These are phyloP conservation scores for Umbelopsis isabellina DNA, from an alignment of 192 early-diverging fungal genomes.

Conservation along the genomic window DNA sequence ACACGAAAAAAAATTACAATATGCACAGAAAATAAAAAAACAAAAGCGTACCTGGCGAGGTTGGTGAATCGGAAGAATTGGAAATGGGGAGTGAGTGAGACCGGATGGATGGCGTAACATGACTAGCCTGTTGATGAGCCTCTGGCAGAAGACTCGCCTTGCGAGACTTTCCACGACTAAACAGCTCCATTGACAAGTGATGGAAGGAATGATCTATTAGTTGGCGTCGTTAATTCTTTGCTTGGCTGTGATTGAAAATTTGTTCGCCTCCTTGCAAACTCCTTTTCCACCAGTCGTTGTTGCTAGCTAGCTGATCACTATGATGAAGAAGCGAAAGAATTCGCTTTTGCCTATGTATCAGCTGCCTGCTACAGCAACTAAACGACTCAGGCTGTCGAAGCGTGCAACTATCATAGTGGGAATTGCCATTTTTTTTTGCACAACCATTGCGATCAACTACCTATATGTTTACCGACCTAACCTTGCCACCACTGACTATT, in stretches of 20 bases:
- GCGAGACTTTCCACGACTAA: constrained; percentile 20
- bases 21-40: not conserved
- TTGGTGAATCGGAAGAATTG: not conserved
- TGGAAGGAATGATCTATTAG: not conserved
- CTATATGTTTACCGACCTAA: not conserved
- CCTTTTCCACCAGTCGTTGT: not conserved
- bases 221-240: not conserved
- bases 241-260: constrained; percentile 15
- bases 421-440: not conserved
- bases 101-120: not conserved
- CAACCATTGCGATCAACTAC: not conserved
- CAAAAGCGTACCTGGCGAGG: not conserved
- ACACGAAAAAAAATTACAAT: constrained; percentile 5
- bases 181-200: constrained; percentile 9
- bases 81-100: constrained; percentile 9
- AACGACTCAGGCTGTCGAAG: not conserved
- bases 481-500: not conserved
- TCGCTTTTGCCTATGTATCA: constrained; percentile 18
- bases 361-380: not conserved
- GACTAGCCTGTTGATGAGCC: not conserved
- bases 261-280: constrained; percentile 5
- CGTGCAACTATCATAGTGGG: not conserved
- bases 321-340: constrained; percentile 20
- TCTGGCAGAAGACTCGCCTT: constrained; percentile 1
- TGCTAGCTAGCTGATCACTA: not conserved